Percentiles rank a stretch among this genome's conserved stretches.
These are phyloP conservation scores for Flaveria bidentis DNA, from an alignment of 129 eudicot species.

Conservation along the genomic window DNA sequence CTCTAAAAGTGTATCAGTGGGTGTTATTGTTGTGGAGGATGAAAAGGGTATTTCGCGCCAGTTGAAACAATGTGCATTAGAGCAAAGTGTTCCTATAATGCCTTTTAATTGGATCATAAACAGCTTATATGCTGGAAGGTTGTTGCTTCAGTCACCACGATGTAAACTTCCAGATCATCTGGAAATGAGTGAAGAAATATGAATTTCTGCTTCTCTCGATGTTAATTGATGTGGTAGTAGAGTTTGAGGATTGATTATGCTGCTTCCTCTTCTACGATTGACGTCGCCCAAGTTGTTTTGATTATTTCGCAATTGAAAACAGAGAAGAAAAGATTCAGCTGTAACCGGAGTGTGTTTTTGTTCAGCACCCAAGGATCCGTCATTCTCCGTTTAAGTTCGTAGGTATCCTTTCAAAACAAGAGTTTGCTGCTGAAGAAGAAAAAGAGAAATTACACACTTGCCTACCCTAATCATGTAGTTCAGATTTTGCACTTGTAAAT, in stretches of 20 bases:
- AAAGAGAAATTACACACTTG: too few relatives aligned
- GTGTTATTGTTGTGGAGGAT: conserved; percentile 56
- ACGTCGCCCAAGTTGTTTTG: too few relatives aligned
- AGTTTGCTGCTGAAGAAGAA: too few relatives aligned
- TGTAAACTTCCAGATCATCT: conserved; percentile 20
- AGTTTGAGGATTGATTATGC: not conserved
- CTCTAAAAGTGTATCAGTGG: conserved; percentile 41
- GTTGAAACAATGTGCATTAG: conserved; percentile 74
- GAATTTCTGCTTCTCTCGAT: not conserved
- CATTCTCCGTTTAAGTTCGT: too few relatives aligned
- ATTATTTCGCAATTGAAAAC: too few relatives aligned
- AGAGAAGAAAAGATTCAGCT: too few relatives aligned
- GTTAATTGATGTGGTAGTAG: not conserved
- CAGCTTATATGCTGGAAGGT: conserved; percentile 61
- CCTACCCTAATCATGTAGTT: too few relatives aligned
- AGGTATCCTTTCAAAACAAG: too few relatives aligned
- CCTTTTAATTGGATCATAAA: conserved; percentile 62
- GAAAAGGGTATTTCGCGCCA: conserved; percentile 66
- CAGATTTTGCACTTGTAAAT: too few relatives aligned
- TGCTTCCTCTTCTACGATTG: not conserved
- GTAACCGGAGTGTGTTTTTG: too few relatives aligned
- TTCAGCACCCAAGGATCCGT: too few relatives aligned
- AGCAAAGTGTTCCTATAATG: conserved; percentile 56
- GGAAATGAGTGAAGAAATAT: conserved; percentile 52
- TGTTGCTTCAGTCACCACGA: conserved; percentile 45